These are phyloP conservation scores for Gigaspora rosea DNA, from an alignment of 192 early-diverging fungal species.

Conservation along the genomic window DNA sequence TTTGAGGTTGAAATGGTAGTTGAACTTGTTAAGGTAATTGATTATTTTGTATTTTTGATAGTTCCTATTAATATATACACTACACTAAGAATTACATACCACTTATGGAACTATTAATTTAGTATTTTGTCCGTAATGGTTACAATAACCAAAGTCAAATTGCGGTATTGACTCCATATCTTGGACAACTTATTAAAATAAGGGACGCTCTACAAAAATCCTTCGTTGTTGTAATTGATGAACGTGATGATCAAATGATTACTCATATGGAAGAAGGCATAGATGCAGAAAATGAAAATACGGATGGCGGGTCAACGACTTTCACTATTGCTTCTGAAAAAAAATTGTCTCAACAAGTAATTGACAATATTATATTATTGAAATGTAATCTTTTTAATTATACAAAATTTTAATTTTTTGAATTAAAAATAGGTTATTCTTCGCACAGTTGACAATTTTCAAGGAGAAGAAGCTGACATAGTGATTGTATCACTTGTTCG, in stretches of 20 bases:
- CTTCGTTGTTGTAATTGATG: slow-evolving; percentile 42
- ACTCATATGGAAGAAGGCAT: slow-evolving; percentile 25
- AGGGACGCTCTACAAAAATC: slow-evolving; percentile 34
- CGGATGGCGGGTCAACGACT: background rate
- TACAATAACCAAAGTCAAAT: slow-evolving; percentile 49
- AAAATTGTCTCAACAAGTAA: background rate
- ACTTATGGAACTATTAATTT: background rate
- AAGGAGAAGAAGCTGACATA: slow-evolving; percentile 49
- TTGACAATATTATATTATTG: background rate
- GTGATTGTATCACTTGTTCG: slow-evolving; percentile 49
- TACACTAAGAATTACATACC: background rate
- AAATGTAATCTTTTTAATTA: background rate
- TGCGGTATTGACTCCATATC: slow-evolving; percentile 57
- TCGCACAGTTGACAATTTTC: slow-evolving; percentile 51
- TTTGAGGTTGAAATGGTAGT: slow-evolving; percentile 57
- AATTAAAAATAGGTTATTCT: slow-evolving; percentile 35
- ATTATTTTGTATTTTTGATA: background rate
- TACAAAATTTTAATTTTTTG: background rate
- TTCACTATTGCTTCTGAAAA: background rate
- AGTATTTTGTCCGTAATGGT: slow-evolving; percentile 54
- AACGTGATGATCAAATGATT: slow-evolving; percentile 41
- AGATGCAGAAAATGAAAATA: background rate
- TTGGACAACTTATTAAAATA: slow-evolving; percentile 54
- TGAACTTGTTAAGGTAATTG: slow-evolving; percentile 35
- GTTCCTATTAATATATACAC: background rate